Conservation (phyloP, 1,284 basidiomycete genomes). For the Cutaneotrichosporon dermatis region DNA sequence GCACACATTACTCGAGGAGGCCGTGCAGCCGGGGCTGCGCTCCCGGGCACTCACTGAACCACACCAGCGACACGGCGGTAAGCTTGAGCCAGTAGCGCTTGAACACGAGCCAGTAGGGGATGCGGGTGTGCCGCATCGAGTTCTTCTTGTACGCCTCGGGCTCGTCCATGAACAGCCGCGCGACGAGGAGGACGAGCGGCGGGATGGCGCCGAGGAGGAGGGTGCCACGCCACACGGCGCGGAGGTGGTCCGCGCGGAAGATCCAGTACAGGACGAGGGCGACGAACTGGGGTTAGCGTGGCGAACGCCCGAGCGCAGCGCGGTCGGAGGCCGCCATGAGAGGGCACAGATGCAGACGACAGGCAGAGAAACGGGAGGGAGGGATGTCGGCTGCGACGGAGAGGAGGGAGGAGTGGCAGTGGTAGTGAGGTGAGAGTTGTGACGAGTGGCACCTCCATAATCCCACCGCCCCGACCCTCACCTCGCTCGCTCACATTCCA, state of each 20-base stretch:
- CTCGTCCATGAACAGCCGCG: constrained; percentile 82
- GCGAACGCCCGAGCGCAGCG: neutral
- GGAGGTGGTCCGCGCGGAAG: constrained; percentile 71
- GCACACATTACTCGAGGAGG: too few species aligned
- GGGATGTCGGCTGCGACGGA: too few species aligned
- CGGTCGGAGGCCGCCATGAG: too few species aligned
- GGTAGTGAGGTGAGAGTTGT: too few species aligned
- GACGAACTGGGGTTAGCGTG: constrained; percentile 58
- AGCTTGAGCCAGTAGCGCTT: constrained; percentile 60
- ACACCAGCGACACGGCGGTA: constrained; percentile 36
- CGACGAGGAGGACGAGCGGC: constrained; percentile 70
- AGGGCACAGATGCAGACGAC: too few species aligned
- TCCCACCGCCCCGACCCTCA: too few species aligned
- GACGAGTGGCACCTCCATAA: too few species aligned
- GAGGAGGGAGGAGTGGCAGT: too few species aligned
- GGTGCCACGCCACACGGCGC: constrained; percentile 77
- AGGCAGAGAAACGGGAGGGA: too few species aligned
- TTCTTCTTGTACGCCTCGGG: constrained; percentile 49
- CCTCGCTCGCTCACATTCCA: too few species aligned
- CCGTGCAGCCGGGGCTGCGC: too few species aligned
- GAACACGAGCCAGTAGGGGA: constrained; percentile 65
- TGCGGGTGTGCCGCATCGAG: constrained; percentile 63
- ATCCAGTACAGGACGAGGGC: constrained; percentile 82
- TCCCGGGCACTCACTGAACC: constrained; percentile 54
- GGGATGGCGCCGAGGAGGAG: constrained; percentile 83